Evolutionary conservation across 2,329 filamentous ascomycete genomes (phyloP), one percentile per base, ranked within the genome.

Genomic region (Exophiala sideris): DNA sequence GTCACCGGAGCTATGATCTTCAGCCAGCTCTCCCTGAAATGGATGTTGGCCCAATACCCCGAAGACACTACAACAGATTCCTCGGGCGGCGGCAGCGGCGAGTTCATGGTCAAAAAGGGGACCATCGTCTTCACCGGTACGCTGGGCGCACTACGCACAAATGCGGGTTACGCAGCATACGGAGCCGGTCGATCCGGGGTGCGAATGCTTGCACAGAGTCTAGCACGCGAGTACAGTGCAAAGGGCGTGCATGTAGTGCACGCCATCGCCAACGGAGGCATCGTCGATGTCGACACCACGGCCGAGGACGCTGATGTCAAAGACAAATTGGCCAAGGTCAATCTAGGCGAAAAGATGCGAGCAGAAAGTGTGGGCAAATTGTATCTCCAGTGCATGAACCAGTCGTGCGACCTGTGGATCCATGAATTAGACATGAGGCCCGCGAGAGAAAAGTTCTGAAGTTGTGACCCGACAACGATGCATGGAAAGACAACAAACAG

Each of bases 221-320:
- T 84, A 40, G 79, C 79, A 0, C 74, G 79, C 35, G 81, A 84
- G 66, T 78, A 82, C 68, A 79, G 75, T 59, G 71, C 73, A n/a
- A 77, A 75, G 56, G 80, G 80, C 1, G 67, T 84, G 0, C 79
- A 84, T 65, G 79, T 82, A 3, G 79, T 78, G n/a, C 81, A 84
- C 66, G 74, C 80, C 2, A 79, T 84, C 56, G 79, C 77, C 0
- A 83, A 83, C 62, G 79, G 79, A 0, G 68, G 66, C 0, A 82
- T 61, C 38, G 50, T 48, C 18, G 57, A 59, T 36, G 41, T 51
- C 18, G 52, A 59, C 29, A 5, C 45, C 9, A 34, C 51, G 14
- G 49, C 32, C 10, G 44, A 42, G 3, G 80, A 82, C 62, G 76
- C 76, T 50, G 68, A 78, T 24, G 73, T 72, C 1, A 73, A 78